phyloP scores from a whole-genome alignment of 805 yeast genomes.

The Yarrowia sp. region DNA sequence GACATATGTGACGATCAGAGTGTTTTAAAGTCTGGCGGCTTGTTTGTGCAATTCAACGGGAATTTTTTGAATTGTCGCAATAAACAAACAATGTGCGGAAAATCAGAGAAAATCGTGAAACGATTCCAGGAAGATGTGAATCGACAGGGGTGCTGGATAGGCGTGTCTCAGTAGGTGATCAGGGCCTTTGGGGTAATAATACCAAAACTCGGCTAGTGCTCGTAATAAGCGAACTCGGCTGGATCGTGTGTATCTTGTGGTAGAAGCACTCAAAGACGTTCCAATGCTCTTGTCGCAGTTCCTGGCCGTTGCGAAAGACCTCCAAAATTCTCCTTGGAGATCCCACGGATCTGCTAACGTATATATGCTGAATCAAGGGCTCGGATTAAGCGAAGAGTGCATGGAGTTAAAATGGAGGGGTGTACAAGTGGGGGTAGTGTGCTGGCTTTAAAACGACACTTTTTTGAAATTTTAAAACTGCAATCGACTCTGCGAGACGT shows the following conservation, averaged over 20 bases:
- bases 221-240: neutral
- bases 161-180: no score
- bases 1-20: neutral
- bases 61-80: no score
- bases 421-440: neutral
- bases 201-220: neutral
- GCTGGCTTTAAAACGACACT: neutral
- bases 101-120: no score
- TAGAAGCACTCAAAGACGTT: neutral
- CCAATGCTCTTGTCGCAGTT: neutral
- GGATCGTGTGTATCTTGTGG: neutral
- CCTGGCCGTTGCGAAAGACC: neutral
- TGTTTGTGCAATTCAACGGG: no score
- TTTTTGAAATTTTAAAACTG: neutral
- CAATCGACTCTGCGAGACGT: neutral
- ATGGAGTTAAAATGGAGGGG: conserved; percentile 12
- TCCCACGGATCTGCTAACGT: neutral
- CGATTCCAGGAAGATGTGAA: no score
- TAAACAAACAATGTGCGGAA: no score
- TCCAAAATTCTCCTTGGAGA: neutral
- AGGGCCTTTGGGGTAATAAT: no score
- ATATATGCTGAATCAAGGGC: neutral
- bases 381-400: conserved; percentile 1
- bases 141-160: no score
- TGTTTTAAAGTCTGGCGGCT: no score